Conservation (phyloP, 352 stramenopile genomes). For the Chrysophaeum taylorii region DNA sequence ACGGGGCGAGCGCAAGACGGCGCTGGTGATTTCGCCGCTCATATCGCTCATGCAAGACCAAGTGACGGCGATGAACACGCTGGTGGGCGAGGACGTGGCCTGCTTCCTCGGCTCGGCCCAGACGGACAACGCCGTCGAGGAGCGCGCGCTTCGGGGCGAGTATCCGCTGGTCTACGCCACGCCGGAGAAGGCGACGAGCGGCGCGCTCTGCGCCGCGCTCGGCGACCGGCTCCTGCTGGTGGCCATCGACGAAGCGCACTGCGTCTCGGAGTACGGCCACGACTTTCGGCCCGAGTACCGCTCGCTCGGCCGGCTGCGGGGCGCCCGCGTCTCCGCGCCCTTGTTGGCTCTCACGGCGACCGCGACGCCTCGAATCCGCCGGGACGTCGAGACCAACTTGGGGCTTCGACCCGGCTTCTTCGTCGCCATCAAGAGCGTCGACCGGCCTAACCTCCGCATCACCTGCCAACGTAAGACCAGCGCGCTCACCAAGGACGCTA, state of each 20-base stretch:
- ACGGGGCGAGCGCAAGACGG: constrained; percentile 22
- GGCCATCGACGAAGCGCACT: constrained; percentile 53
- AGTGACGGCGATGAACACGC: constrained; percentile 36
- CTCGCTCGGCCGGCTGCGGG: constrained; percentile 24
- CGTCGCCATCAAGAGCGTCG: constrained; percentile 37
- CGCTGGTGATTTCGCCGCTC: constrained; percentile 24
- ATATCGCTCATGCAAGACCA: constrained; percentile 50
- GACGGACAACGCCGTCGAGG: constrained; percentile 30
- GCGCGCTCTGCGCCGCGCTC: constrained; percentile 27
- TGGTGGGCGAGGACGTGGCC: constrained; percentile 27
- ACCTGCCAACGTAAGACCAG: constrained; percentile 17
- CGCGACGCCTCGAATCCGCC: constrained; percentile 33
- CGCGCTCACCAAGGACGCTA: constrained; percentile 29
- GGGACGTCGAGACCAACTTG: constrained; percentile 38
- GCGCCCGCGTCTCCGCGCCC: constrained; percentile 27
- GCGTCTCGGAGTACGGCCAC: constrained; percentile 47
- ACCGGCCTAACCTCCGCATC: constrained; percentile 42
- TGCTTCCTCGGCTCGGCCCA: constrained; percentile 41
- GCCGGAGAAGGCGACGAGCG: constrained; percentile 39
- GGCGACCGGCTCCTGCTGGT: constrained; percentile 35
- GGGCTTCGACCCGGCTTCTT: constrained; percentile 25
- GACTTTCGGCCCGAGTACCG: constrained; percentile 32
- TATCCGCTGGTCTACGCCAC: constrained; percentile 46
- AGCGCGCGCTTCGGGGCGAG: constrained; percentile 34
- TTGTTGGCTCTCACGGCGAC: constrained; percentile 48